Evolutionary conservation across 768 basidiomycete species (phyloP).

Genomic region (Kwoniella sp.): DNA sequence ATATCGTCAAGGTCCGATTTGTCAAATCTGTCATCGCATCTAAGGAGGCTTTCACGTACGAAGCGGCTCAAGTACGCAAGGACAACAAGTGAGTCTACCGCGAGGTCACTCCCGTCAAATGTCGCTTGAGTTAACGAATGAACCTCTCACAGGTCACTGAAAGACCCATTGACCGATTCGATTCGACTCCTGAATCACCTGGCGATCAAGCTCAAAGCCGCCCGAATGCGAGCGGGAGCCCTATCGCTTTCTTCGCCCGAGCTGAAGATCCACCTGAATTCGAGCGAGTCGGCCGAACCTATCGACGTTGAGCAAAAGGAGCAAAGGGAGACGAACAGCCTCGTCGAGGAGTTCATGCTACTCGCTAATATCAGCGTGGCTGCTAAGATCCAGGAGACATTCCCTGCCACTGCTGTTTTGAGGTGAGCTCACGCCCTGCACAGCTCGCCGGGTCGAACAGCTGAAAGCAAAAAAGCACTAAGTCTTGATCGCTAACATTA

Average conservation of each 20-base stretch:
- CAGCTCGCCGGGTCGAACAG: neutral
- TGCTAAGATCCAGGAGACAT: slow-evolving; percentile 84
- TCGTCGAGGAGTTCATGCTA: slow-evolving; percentile 99
- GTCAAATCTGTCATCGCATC: slow-evolving; percentile 96
- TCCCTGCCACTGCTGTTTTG: slow-evolving; percentile 92
- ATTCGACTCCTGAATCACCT: slow-evolving; percentile 86
- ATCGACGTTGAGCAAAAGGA: slow-evolving; percentile 98
- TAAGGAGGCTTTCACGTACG: slow-evolving; percentile 95
- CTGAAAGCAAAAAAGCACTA: too few relatives aligned
- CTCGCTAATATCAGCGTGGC: slow-evolving; percentile 96
- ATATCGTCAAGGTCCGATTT: slow-evolving; percentile 87
- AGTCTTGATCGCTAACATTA: too few relatives aligned
- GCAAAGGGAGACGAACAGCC: slow-evolving; percentile 84
- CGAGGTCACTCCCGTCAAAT: neutral
- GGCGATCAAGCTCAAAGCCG: slow-evolving; percentile 79
- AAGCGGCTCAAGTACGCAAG: slow-evolving; percentile 89
- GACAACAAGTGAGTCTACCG: slow-evolving; percentile 70
- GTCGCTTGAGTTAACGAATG: neutral
- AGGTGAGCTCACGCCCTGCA: slow-evolving; percentile 67
- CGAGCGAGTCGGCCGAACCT: slow-evolving; percentile 88
- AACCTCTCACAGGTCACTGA: slow-evolving; percentile 63
- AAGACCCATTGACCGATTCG: slow-evolving; percentile 79
- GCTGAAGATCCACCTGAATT: slow-evolving; percentile 94
- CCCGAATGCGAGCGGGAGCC: slow-evolving; percentile 92
- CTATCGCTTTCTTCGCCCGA: slow-evolving; percentile 97